These are phyloP conservation scores for Chlorella sp. DNA, from an alignment of 139 green algal genomes.

Conservation along the genomic window DNA sequence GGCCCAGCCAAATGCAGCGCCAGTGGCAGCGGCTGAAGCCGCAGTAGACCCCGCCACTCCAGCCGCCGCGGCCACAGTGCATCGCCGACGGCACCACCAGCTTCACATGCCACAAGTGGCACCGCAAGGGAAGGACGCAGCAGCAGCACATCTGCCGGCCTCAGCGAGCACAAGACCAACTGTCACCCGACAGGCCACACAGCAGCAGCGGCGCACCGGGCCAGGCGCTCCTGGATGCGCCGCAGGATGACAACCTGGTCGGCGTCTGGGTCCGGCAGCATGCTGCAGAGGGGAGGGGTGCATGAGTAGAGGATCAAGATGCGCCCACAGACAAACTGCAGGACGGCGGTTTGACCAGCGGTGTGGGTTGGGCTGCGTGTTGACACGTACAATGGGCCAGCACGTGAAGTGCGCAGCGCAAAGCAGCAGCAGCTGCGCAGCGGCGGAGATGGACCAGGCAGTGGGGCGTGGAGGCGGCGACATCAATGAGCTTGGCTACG, in stretches of 20 bases:
- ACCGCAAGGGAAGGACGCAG: background rate
- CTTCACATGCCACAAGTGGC: background rate
- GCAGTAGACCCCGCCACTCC: no score
- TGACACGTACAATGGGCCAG: background rate
- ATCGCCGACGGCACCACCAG: background rate
- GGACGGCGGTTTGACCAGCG: no score
- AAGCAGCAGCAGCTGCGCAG: background rate
- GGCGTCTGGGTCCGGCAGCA: conserved; percentile 18
- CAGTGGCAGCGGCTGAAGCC: no score
- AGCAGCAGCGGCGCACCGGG: background rate
- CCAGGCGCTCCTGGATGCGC: conserved; percentile 14
- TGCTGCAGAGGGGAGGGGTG: background rate
- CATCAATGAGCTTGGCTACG: no score
- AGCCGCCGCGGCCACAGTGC: background rate
- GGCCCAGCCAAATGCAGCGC: no score
- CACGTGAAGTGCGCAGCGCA: background rate
- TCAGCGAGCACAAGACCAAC: background rate
- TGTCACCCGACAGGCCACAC: background rate
- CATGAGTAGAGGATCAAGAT: no score
- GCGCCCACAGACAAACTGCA: no score
- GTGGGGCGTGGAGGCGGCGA: no score
- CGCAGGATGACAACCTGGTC: conserved; percentile 6
- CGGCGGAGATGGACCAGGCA: no score
- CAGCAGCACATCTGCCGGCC: background rate
- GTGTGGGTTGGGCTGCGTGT: background rate